Base-by-base conservation (phyloP, 2,329 filamentous ascomycete species). In the Colletotrichum karsti region DNA sequence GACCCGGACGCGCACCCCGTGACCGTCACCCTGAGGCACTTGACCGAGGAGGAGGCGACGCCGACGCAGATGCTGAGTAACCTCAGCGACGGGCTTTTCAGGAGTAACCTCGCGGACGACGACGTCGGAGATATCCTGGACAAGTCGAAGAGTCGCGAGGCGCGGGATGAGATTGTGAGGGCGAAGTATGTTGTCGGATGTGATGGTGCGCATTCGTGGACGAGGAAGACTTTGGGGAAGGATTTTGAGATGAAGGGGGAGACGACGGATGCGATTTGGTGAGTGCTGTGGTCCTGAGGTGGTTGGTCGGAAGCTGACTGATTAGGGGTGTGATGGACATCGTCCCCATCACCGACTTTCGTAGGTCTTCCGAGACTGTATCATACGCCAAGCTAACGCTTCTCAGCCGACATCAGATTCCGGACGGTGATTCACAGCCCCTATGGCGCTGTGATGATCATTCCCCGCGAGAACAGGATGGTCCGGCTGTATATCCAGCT, bases 171-270 rank as follows among this genome's bases (percentile, higher is more conserved):
- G 71, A 74, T 77, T 1, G 78, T 91, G 2, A 83, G 80, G 39
- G 84, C 87, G 5, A 90, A 90, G 74, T 93, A 91, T 69, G 81
- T 93, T 28, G 82, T 93, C 2, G 91, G 91, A 0, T 90, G 88
- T 51, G 91, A 93, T 70, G 91, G 91, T 0, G 91, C 91, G 0
- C 90, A 91, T 72, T 89, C 86, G 58, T 92, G 90, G 88, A 88
- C 87, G 0, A 80, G 91, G 39, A 82, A 84, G 66, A 82, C 88
- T 61, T 78, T 92, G 1, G 86, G 87, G 0, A 53, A 58, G 46
- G 65, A 64, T 3, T 85, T 88, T 39, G 80, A 84, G 37, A 80
- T 90, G 60, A 81, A 87, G 61, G 88, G 88, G 2, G 87, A 89
- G 54, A 83, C 81, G 33, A 85, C 82, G 1, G 83, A 86, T 65